Evolutionary conservation across 306 rosid species (phyloP).

Genomic region (Carpinus fangiana): DNA sequence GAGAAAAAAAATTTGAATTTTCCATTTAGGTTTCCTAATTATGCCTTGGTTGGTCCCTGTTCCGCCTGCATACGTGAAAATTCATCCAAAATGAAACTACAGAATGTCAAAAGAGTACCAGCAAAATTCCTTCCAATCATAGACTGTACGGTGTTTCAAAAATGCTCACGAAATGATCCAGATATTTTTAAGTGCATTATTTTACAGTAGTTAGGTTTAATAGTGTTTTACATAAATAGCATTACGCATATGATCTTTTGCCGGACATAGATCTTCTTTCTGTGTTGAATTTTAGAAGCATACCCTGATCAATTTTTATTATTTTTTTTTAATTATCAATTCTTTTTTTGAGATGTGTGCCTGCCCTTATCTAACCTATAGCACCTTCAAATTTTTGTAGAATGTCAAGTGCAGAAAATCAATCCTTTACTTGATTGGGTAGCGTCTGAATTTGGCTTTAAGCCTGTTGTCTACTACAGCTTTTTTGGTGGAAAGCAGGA

Average conservation of each 20-base stretch:
- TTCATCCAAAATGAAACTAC: neutral
- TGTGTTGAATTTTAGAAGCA: neutral
- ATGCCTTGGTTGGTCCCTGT: neutral
- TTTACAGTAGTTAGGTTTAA: neutral
- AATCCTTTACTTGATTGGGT: slow-evolving; percentile 85
- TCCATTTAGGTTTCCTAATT: neutral
- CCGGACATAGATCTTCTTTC: neutral
- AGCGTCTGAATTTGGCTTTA: slow-evolving; percentile 79
- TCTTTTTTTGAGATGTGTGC: too few species aligned
- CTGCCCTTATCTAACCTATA: slow-evolving; percentile 10
- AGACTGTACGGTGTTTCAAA: neutral
- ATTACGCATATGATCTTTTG: neutral
- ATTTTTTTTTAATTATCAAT: too few species aligned
- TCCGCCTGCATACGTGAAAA: neutral
- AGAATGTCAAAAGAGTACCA: neutral
- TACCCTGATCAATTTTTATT: too few species aligned
- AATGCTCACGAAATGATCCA: neutral
- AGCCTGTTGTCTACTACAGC: slow-evolving; percentile 69
- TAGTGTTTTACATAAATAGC: neutral
- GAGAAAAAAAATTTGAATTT: neutral
- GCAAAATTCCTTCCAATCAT: neutral
- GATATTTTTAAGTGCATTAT: neutral
- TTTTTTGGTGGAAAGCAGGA: slow-evolving; percentile 83
- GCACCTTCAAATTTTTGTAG: slow-evolving; percentile 40
- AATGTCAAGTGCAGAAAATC: slow-evolving; percentile 74